These are phyloP conservation scores for Colletotrichum gloeosporioides DNA, from an alignment of 2,329 filamentous ascomycete genomes.

Conservation along the genomic window DNA sequence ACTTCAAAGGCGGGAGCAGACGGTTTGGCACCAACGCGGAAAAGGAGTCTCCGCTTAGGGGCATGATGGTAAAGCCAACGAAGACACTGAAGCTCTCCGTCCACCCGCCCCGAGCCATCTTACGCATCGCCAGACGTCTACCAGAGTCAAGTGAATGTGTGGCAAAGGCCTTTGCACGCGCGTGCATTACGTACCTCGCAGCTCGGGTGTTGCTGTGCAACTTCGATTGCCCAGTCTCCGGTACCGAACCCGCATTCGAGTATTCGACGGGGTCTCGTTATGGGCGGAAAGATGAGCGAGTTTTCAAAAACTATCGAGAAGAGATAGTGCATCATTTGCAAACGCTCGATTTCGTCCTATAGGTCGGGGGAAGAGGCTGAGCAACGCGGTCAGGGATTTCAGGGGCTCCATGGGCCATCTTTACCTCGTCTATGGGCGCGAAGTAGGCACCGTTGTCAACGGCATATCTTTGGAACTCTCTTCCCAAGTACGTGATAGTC, in stretches of 20 bases:
- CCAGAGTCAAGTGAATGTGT: neutral
- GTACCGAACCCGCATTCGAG: conserved; percentile 77
- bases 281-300: conserved; percentile 72
- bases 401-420: neutral
- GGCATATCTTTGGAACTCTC: conserved; percentile 72
- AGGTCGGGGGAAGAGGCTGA: conserved; percentile 7
- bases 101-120: neutral
- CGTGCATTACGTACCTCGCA: conserved; percentile 60
- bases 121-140: neutral
- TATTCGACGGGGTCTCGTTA: conserved; percentile 61
- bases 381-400: neutral
- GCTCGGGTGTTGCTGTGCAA: conserved; percentile 67
- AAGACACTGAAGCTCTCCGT: neutral
- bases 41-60: neutral
- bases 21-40: neutral
- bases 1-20: neutral
- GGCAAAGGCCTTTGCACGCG: neutral
- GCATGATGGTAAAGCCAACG: neutral
- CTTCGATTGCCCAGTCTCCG: conserved; percentile 73
- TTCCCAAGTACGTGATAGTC: conserved; percentile 64
- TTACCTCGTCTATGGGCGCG: conserved; percentile 74
- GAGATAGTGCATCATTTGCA: conserved; percentile 67
- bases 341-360: conserved; percentile 71
- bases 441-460: conserved; percentile 70
- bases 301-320: conserved; percentile 70